phyloP scores from a whole-genome alignment of 2,329 filamentous ascomycete genomes.

The Grosmannia huntii region DNA sequence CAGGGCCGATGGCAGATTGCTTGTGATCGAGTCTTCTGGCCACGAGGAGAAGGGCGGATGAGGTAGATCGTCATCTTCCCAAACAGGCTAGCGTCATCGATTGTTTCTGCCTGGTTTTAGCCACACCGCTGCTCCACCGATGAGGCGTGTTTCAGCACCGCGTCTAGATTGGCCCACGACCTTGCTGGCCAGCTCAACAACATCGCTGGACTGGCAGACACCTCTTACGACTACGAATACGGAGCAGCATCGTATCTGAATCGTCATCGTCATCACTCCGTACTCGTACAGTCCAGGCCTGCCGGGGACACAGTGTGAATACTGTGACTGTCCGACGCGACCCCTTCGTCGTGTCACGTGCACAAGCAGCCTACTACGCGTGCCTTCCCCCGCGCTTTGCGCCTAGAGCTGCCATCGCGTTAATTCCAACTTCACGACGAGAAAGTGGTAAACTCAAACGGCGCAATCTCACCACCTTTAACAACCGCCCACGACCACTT shows the following conservation, averaged over 20 bases:
- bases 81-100: slow-evolving; percentile 4
- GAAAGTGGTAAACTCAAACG: not conserved
- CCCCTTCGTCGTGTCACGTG: not conserved
- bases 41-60: slow-evolving; percentile 8
- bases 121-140: slow-evolving; percentile 6
- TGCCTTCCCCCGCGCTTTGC: not conserved
- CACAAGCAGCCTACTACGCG: not conserved
- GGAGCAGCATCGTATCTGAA: too few relatives aligned
- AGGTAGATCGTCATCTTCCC: not conserved
- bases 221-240: not conserved
- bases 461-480: not conserved
- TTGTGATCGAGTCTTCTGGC: slow-evolving; percentile 9
- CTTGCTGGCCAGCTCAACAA: not conserved
- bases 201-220: too few relatives aligned
- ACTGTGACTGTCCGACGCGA: too few relatives aligned
- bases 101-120: not conserved
- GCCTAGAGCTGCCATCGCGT: not conserved
- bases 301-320: too few relatives aligned
- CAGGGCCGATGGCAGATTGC: not conserved
- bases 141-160: slow-evolving; percentile 8
- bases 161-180: slow-evolving; percentile 9
- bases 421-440: not conserved
- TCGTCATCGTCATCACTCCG: too few relatives aligned
- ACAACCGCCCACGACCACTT: not conserved
- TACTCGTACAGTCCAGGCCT: too few relatives aligned